phyloP scores from a whole-genome alignment of 2,329 filamentous ascomycete species.

The Cercospora zeae-maydis region DNA sequence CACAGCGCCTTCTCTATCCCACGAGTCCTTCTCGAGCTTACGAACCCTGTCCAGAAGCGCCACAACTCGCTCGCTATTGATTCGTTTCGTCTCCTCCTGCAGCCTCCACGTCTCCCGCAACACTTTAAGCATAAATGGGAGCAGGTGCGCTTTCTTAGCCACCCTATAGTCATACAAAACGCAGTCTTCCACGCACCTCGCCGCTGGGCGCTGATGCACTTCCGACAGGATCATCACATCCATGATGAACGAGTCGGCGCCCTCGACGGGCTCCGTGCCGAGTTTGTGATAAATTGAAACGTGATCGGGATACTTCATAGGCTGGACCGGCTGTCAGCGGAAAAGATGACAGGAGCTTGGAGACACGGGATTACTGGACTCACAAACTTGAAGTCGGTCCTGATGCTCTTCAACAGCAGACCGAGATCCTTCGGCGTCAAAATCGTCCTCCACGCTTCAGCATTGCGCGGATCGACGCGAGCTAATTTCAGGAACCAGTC shows the following conservation, averaged over 20 bases:
- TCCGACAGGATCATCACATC: slow-evolving; percentile 71
- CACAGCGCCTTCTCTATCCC: slow-evolving; percentile 67
- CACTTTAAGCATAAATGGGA: slow-evolving; percentile 59
- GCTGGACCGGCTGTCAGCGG: slow-evolving; percentile 47
- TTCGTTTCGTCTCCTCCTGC: slow-evolving; percentile 58
- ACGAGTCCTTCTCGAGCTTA: slow-evolving; percentile 66
- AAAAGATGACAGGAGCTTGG: slow-evolving; percentile 5
- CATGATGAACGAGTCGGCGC: slow-evolving; percentile 55
- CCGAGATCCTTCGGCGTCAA: slow-evolving; percentile 65
- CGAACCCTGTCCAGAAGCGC: slow-evolving; percentile 58
- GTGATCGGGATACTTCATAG: slow-evolving; percentile 77
- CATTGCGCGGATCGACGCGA: slow-evolving; percentile 59
- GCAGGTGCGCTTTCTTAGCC: slow-evolving; percentile 56
- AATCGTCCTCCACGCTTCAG: slow-evolving; percentile 64
- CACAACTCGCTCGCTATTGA: slow-evolving; percentile 53
- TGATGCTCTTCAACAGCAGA: slow-evolving; percentile 75
- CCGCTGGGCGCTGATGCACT: slow-evolving; percentile 66
- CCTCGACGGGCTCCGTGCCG: slow-evolving; percentile 48
- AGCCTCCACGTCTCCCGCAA: slow-evolving; percentile 58
- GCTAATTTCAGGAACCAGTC: slow-evolving; percentile 74
- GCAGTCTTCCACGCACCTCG: slow-evolving; percentile 72
- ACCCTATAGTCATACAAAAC: slow-evolving; percentile 71
- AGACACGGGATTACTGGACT: background rate
- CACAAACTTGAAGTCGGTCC: slow-evolving; percentile 84
- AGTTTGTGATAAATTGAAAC: slow-evolving; percentile 83